Evolutionary conservation across 2,329 filamentous ascomycete genomes (phyloP), one percentile per base, ranked within the genome.

Genomic region (Epichloe festucae): DNA sequence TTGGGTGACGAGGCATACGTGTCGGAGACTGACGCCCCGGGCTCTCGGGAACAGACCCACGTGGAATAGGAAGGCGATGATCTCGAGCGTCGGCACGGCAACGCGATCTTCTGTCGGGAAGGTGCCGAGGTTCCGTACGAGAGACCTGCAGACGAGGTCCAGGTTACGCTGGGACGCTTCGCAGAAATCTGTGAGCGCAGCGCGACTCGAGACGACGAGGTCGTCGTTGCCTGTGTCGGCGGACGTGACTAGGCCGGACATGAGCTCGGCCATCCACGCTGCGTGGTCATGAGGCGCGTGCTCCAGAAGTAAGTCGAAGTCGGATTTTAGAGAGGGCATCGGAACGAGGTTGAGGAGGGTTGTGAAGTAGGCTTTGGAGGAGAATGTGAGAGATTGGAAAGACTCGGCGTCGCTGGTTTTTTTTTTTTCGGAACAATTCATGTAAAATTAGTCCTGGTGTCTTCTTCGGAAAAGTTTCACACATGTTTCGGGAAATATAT

Each of bases 201-300:
- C 73, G 34, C 85, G 78, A 46, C 83, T 84, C 10, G 80, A 78
- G 48, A 85, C 80, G 23, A 90, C 77, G 1, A 91, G 73, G 38
- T 85, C 79, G 60, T 91, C 86, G 53, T 87, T 86, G 39, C 84
- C 85, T n/a, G 83, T 82, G 60, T 88, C 85, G 8, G 86, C 85
- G 2, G 85, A 88, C 7, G 81, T 85, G 12, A 86, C 78, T 53
- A 79, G 78, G 15, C 87, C 87, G 39, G 81, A 73, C 51, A 89
- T 67, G 15, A 90, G 69, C 47, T 72, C 70, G 0, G 69, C 65
- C 60, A 73, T 73, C 73, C 75, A 78, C 2, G 59, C 39, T 23
- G 56, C 1, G 59, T 60, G 1, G 58, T 39, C 38, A 69, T 61
- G 15, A 58, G 56, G 58, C 42, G 67, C 67, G 2, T 72, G 63